Evolutionary conservation across 2,329 filamentous ascomycete genomes (phyloP), one percentile per base, ranked within the genome.

Genomic region (Ascochyta koolunga): DNA sequence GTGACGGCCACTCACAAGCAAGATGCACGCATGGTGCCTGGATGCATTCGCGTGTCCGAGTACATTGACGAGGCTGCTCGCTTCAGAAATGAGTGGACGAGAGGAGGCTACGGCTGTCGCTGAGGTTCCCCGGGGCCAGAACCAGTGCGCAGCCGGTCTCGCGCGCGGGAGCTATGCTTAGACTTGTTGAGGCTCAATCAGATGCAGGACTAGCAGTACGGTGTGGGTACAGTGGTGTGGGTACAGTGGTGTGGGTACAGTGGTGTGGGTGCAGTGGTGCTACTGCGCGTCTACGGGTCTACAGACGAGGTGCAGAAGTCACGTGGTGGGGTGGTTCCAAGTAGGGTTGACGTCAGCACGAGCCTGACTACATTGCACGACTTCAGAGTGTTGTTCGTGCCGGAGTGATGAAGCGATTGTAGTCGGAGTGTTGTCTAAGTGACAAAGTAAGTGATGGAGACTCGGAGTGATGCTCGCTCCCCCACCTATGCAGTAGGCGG

Each of bases 91-190:
- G 60, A 56, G 49, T 74, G 71, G 72, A 57, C 48, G 66, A 62
- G 61, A 70, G 62, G 41, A 29, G 49, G 63, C 50, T 59, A 64
- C 69, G 72, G 69, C 54, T 60, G 58, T 65, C 44, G 49, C 51
- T 63, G 46, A 52, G 52, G 62, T 71, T 71, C 72, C 71, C 62
- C 69, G 68, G 64, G 58, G 66, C 70, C 67, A 68, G 62, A 54
- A 56, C 54, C 60, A 61, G 62, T 62, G 48, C 38, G 58, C 70
- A 69, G 61, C 69, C 63, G 68, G 51, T 56, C 68, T 72, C 62
- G 71, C 72, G 72, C 71, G 72, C 72, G 71, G 71, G 69, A 73
- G 60, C 69, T 70, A 72, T 67, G 57, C 61, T 70, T 67, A 64
- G 69, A 68, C 62, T 48, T 61, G 66, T 65, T 72, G 71, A 72